Evolutionary conservation across 2,329 filamentous ascomycete species (phyloP).

Genomic region (Xylaria sp.): DNA sequence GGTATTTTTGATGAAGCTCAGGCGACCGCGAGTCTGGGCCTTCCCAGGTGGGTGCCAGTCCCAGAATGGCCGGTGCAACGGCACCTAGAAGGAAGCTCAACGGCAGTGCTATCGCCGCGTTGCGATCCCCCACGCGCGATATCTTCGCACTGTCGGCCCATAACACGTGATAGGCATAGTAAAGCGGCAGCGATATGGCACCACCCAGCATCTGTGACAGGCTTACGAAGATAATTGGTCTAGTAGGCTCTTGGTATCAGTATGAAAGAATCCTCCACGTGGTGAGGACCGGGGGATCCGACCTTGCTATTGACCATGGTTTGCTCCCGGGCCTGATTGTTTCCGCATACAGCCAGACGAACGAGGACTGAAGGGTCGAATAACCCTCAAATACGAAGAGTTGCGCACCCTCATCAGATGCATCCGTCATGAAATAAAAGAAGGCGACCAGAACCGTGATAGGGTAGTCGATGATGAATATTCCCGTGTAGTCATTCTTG

Average conservation of each 20-base stretch:
- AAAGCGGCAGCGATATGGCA: conserved; percentile 27
- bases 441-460: conserved; percentile 25
- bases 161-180: conserved; percentile 23
- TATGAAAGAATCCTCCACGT: not conserved
- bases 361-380: conserved; percentile 24
- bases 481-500: conserved; percentile 25
- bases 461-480: conserved; percentile 25
- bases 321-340: conserved; percentile 21
- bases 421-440: conserved; percentile 27
- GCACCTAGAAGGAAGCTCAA: conserved; percentile 26
- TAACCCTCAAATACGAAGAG: conserved; percentile 28
- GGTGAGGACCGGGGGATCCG: not conserved
- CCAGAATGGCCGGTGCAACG: conserved; percentile 20
- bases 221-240: conserved; percentile 23
- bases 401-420: conserved; percentile 22
- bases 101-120: conserved; percentile 21
- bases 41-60: conserved; percentile 25
- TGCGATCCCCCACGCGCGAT: conserved; percentile 15
- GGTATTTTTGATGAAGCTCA: conserved; percentile 22
- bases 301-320: conserved; percentile 22
- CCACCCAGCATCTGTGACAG: conserved; percentile 27
- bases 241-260: conserved; percentile 13
- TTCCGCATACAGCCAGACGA: conserved; percentile 29
- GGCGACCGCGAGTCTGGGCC: conserved; percentile 18
- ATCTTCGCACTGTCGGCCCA: conserved; percentile 19